A percentile compares a stretch with the other conserved stretches of the same genome.
Conservation (phyloP, 2,329 filamentous ascomycete genomes). For the Albophoma yamanashiensis region DNA sequence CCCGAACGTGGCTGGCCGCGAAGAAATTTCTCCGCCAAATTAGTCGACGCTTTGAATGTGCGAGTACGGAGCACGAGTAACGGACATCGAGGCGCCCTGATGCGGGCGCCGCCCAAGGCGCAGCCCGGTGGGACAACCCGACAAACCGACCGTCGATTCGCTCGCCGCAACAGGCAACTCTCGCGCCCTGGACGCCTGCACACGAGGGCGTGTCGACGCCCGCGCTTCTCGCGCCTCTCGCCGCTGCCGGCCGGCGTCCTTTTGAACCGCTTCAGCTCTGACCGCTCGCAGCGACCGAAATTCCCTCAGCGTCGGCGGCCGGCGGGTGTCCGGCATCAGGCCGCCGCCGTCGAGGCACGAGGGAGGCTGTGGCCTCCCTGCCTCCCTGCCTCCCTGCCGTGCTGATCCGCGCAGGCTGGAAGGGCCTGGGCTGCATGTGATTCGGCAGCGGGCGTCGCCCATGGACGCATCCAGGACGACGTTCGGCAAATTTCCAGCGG, state of each 20-base stretch:
- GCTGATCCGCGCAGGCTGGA: neutral
- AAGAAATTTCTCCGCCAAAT: neutral
- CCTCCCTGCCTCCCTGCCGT: neutral
- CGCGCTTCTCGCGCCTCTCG: too few species aligned
- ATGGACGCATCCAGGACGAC: neutral
- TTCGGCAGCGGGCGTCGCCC: neutral
- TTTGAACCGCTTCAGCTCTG: neutral
- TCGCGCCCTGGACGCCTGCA: too few species aligned
- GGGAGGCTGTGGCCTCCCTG: neutral
- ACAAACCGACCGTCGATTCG: too few species aligned
- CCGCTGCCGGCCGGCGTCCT: too few species aligned
- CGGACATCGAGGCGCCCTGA: neutral
- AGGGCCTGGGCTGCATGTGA: neutral
- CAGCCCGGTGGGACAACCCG: neutral
- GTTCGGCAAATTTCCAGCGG: neutral
- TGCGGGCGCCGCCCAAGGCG: neutral
- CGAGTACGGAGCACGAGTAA: neutral
- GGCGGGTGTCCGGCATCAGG: neutral
- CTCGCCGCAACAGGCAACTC: neutral
- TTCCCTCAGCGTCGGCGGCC: neutral
- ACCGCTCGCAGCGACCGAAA: neutral
- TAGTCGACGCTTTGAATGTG: neutral
- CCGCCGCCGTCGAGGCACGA: neutral
- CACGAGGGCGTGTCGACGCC: too few species aligned
- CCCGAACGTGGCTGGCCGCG: neutral